Percentiles rank a stretch among this genome's conserved stretches.
phyloP scores from a whole-genome alignment of 805 yeast species.

The Helenozyma rhizophorensis region DNA sequence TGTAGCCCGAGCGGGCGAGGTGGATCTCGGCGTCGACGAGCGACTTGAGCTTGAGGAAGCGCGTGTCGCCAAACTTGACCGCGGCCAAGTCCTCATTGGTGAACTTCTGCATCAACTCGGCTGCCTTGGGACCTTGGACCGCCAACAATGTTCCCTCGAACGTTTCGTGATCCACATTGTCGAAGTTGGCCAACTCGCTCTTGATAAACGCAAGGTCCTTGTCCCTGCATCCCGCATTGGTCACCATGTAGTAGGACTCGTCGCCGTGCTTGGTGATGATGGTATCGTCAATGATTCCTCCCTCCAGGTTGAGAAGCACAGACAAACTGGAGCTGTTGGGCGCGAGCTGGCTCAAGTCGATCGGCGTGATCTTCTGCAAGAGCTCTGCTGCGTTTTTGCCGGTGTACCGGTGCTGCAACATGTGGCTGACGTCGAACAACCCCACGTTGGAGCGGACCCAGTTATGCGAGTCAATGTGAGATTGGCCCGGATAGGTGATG shows the following conservation, averaged over 20 bases:
- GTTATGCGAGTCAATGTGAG: conserved; percentile 88
- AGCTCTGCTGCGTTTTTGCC: conserved; percentile 69
- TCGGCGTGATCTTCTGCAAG: conserved; percentile 81
- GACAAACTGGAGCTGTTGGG: conserved; percentile 67
- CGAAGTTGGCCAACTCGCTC: conserved; percentile 41
- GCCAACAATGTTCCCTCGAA: conserved; percentile 80
- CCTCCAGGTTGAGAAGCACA: conserved; percentile 62
- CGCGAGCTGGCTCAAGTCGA: conserved; percentile 60
- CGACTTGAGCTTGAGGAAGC: conserved; percentile 41
- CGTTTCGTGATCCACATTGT: conserved; percentile 35
- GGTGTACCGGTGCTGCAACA: conserved; percentile 81
- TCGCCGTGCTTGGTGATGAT: conserved; percentile 83
- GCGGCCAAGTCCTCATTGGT: conserved; percentile 54
- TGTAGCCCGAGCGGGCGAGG: conserved; percentile 93
- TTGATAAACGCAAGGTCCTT: conserved; percentile 68
- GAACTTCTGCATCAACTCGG: conserved; percentile 58
- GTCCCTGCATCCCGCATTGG: conserved; percentile 92
- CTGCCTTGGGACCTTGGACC: conserved; percentile 87
- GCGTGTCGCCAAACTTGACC: conserved; percentile 72
- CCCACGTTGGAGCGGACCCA: conserved; percentile 93
- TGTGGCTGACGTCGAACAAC: conserved; percentile 93
- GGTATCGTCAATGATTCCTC: conserved; percentile 92
- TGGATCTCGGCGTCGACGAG: conserved; percentile 50
- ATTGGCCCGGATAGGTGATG: conserved; percentile 74
- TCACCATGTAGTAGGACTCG: conserved; percentile 78